phyloP scores from a whole-genome alignment of 768 basidiomycete genomes.

The Rossbeevera mucosa region DNA sequence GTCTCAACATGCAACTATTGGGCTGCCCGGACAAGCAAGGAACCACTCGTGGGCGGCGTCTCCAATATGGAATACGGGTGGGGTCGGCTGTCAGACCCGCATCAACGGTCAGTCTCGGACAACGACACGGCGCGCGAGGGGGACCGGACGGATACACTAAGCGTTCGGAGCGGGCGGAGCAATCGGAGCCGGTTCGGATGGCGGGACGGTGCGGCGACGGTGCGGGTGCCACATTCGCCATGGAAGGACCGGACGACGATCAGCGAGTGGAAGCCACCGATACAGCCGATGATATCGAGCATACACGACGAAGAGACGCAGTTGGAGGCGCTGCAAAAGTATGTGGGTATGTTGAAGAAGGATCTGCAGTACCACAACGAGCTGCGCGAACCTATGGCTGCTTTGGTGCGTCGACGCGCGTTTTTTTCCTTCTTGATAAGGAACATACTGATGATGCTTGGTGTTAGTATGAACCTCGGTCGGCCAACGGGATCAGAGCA shows the following conservation, averaged over 20 bases:
- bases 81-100: constrained; percentile 68
- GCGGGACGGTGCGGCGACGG: constrained; percentile 62
- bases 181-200: constrained; percentile 69
- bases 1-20: constrained; percentile 99
- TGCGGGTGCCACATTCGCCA: constrained; percentile 65
- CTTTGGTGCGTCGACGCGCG: constrained; percentile 47
- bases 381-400: constrained; percentile 75
- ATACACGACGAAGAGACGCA: constrained; percentile 90
- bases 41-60: constrained; percentile 92
- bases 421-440: background rate
- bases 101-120: constrained; percentile 55
- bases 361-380: constrained; percentile 84
- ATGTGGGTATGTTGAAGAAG: constrained; percentile 66
- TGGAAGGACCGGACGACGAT: constrained; percentile 73
- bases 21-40: constrained; percentile 93
- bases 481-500: constrained; percentile 70
- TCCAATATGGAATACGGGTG: constrained; percentile 99
- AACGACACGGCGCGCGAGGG: constrained; percentile 49
- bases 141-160: constrained; percentile 55
- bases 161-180: constrained; percentile 73
- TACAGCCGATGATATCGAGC: constrained; percentile 79
- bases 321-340: constrained; percentile 81
- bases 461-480: constrained; percentile 64
- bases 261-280: constrained; percentile 92
- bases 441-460: background rate